These are phyloP conservation scores for Huntiella abstrusa DNA, from an alignment of 2,329 filamentous ascomycete species.

Conservation along the genomic window DNA sequence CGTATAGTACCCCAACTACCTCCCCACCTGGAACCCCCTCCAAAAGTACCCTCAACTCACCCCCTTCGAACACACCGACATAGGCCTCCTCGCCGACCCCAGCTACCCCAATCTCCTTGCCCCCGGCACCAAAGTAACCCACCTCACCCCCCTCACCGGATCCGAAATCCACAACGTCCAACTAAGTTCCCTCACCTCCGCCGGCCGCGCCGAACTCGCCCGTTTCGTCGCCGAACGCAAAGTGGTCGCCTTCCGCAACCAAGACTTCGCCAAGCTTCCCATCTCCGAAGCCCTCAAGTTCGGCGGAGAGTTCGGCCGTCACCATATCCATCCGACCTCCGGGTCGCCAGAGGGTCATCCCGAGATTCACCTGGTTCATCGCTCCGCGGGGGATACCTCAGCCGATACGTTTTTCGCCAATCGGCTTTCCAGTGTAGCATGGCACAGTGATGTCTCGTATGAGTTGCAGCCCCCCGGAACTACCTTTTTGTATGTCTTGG, in stretches of 20 bases:
- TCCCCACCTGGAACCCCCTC: conserved; percentile 50
- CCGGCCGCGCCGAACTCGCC: conserved; percentile 60
- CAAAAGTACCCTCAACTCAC: conserved; percentile 46
- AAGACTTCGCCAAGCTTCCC: conserved; percentile 52
- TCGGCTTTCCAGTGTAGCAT: conserved; percentile 57
- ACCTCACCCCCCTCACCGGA: conserved; percentile 57
- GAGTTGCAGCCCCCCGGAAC: conserved; percentile 78
- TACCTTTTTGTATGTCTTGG: conserved; percentile 76
- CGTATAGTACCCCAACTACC: conserved; percentile 46
- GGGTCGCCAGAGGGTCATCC: conserved; percentile 56
- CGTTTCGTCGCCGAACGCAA: conserved; percentile 59
- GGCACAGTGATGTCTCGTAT: conserved; percentile 80
- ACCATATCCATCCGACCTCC: conserved; percentile 65
- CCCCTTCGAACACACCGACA: conserved; percentile 54
- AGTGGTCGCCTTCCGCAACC: conserved; percentile 59
- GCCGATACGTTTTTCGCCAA: conserved; percentile 41
- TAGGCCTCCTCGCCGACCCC: conserved; percentile 55
- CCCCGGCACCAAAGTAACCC: conserved; percentile 28
- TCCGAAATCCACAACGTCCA: conserved; percentile 55
- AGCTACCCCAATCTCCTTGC: conserved; percentile 49
- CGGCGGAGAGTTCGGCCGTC: conserved; percentile 59
- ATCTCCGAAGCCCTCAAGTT: conserved; percentile 51
- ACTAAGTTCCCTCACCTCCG: conserved; percentile 45
- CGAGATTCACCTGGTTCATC: conserved; percentile 62
- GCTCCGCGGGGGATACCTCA: conserved; percentile 33